phyloP scores from a whole-genome alignment of 352 stramenopile species.

The Phytophthora constricta region DNA sequence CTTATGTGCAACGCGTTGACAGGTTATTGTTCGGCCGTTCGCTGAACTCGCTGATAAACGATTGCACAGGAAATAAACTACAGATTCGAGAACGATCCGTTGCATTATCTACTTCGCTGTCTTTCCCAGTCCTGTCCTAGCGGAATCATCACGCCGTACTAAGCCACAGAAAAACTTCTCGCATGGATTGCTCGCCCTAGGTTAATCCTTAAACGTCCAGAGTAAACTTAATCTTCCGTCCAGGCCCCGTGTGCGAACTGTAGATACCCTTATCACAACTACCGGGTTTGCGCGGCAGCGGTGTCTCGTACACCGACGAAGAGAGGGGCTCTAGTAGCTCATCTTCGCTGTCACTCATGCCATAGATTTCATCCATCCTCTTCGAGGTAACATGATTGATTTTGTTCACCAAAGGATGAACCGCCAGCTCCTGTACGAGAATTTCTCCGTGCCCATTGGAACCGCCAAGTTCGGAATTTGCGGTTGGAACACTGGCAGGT shows the following conservation, averaged over 20 bases:
- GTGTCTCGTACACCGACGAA: conserved; percentile 56
- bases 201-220: conserved; percentile 47
- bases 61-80: conserved; percentile 19
- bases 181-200: neutral
- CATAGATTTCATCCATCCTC: conserved; percentile 80
- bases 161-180: too few species aligned
- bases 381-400: conserved; percentile 60
- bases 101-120: conserved; percentile 4
- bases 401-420: conserved; percentile 57
- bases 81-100: neutral
- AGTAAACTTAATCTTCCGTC: conserved; percentile 66
- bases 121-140: neutral
- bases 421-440: conserved; percentile 69
- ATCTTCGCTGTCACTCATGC: conserved; percentile 88
- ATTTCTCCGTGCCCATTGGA: conserved; percentile 55
- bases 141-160: too few species aligned
- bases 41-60: conserved; percentile 40
- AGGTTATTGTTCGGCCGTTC: conserved; percentile 71
- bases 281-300: conserved; percentile 42
- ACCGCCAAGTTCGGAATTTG: conserved; percentile 22
- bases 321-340: conserved; percentile 72
- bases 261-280: conserved; percentile 30
- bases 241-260: conserved; percentile 25
- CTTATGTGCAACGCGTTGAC: neutral
- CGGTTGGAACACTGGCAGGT: conserved; percentile 1